Base-by-base conservation (phyloP, 192 early-diverging fungal species). In the Anaeromyces robustus region DNA sequence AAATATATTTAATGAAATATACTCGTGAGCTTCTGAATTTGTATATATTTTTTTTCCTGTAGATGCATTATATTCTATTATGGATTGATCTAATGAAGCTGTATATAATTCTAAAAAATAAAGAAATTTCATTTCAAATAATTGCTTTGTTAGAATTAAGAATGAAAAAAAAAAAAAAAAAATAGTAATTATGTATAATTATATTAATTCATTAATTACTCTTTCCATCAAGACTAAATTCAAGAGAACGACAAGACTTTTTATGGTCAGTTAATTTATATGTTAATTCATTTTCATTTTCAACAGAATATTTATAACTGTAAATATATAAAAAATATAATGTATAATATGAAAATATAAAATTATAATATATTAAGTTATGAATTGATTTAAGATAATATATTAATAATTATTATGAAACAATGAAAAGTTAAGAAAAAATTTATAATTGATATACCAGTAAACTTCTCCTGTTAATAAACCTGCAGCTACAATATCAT, bases 1-100 rank as follows among this genome's bases (percentile, higher is more conserved):
- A n/a, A n/a, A n/a, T n/a, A n/a, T n/a, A n/a, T n/a, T n/a, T n/a
- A n/a, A n/a, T n/a, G n/a, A 6, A 82, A 83, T 86, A 79, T 91
- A 96, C 93, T 91, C 92, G 84, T 99, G 98, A 4, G 98, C 97
- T 12, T 89, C 90, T 5, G 88, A 84, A 30, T 96, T 91, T 81
- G 90, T 91, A 79, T 91, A 82, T 19, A 89, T 85, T 26, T 94
- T 86, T 80, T 90, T 85, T n/a, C 95, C 94, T 0, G 92, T 95
- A 78, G 86, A 86, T 16, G 92, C 82, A 83, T 98, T 93, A 79
- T 96, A 80, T 30, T 93, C 87, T 80, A 93, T 91, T 78, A 97
- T 91, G 22, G 94, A 91, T 83, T 90, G 87, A 86, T 99, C 98
- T 81, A 92, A 92, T 14, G 96, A 97, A 31, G 90, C 94, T 16